These are phyloP conservation scores for Citeromyces hawaiiensis DNA, from an alignment of 1,139 yeast species.

Conservation along the genomic window DNA sequence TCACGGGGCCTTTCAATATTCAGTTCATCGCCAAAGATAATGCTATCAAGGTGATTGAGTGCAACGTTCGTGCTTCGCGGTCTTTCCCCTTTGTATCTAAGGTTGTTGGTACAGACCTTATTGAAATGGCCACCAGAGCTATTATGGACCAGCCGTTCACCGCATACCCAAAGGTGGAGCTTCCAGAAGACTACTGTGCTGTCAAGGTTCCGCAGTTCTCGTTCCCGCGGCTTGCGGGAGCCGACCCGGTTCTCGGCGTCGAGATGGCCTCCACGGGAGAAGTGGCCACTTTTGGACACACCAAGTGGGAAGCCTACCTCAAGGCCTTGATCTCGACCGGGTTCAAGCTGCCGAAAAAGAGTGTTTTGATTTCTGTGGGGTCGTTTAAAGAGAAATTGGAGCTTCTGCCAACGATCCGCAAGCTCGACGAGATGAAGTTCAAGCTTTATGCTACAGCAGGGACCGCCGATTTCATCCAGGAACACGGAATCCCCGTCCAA, in stretches of 20 bases:
- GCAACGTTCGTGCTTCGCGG: slow-evolving; percentile 96
- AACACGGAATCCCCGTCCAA: slow-evolving; percentile 87
- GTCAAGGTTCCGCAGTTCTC: slow-evolving; percentile 97
- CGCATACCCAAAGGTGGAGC: slow-evolving; percentile 80
- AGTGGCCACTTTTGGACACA: slow-evolving; percentile 93
- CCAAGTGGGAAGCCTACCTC: slow-evolving; percentile 94
- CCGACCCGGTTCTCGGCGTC: slow-evolving; percentile 96
- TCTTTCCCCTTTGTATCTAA: slow-evolving; percentile 98
- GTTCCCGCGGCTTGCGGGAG: slow-evolving; percentile 95
- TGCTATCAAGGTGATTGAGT: slow-evolving; percentile 83
- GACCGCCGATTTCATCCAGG: slow-evolving; percentile 96
- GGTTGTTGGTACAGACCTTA: slow-evolving; percentile 85
- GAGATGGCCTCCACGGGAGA: slow-evolving; percentile 99
- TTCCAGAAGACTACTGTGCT: slow-evolving; percentile 93
- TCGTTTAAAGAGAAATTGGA: slow-evolving; percentile 96
- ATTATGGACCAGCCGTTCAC: slow-evolving; percentile 78
- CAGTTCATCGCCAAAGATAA: slow-evolving; percentile 67
- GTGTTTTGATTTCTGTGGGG: slow-evolving; percentile 87
- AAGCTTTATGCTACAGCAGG: slow-evolving; percentile 96
- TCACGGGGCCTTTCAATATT: slow-evolving; percentile 98
- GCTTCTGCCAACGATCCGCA: slow-evolving; percentile 75
- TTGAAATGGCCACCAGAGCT: slow-evolving; percentile 96
- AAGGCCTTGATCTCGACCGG: slow-evolving; percentile 93
- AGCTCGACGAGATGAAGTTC: slow-evolving; percentile 74
- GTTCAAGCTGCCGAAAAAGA: slow-evolving; percentile 88